Percentiles rank a stretch among this genome's conserved stretches.
phyloP scores from a whole-genome alignment of 305 asterid genomes.

The Salvia sclarea region DNA sequence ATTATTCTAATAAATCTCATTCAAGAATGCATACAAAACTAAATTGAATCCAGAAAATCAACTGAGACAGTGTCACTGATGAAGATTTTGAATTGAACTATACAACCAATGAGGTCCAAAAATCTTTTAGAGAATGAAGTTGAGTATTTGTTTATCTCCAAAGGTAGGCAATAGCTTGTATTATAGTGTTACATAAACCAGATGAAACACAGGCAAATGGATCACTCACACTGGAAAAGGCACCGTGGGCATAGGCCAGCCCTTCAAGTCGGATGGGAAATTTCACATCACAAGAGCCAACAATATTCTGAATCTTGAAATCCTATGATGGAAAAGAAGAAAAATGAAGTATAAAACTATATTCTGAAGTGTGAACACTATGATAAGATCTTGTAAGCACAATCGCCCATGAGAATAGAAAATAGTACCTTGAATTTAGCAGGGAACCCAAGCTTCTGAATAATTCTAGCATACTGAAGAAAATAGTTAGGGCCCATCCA shows the following conservation, averaged over 20 bases:
- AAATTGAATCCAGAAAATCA: background rate
- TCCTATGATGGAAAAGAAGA: conserved; percentile 41
- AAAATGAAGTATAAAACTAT: background rate
- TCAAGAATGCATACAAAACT: background rate
- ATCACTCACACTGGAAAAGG: conserved; percentile 79
- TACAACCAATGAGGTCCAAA: too few species aligned
- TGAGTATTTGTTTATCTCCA: too few species aligned
- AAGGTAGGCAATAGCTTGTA: too few species aligned
- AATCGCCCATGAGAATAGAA: background rate
- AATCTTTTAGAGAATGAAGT: too few species aligned
- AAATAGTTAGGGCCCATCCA: background rate
- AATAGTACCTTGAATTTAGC: conserved; percentile 62
- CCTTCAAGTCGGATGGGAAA: conserved; percentile 85
- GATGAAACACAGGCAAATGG: conserved; percentile 1
- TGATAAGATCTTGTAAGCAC: background rate
- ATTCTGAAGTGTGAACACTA: background rate
- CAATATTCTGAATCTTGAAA: conserved; percentile 85
- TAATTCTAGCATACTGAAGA: conserved; percentile 70
- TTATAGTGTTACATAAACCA: too few species aligned
- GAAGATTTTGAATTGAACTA: too few species aligned
- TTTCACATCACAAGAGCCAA: conserved; percentile 81
- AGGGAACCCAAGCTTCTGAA: conserved; percentile 75
- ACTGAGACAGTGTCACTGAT: too few species aligned
- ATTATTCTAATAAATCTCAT: background rate
- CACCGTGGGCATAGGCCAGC: conserved; percentile 81